A percentile compares a stretch with the other conserved stretches of the same genome.
Conservation (phyloP, 768 basidiomycete genomes). For the Candolleomyces aberdarensis region DNA sequence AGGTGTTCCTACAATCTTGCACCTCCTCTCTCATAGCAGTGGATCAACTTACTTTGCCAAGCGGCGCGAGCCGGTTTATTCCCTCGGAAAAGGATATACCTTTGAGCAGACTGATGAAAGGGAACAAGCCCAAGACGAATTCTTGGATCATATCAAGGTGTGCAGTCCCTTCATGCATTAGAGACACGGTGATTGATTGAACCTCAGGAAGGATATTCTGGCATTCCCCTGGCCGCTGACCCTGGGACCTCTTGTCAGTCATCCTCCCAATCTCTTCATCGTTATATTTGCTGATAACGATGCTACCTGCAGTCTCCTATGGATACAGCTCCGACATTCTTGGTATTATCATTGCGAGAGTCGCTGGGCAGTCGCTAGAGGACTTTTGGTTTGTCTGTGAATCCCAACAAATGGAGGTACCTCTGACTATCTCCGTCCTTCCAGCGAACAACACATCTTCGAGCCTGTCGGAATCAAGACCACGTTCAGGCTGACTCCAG, state of each 20-base stretch:
- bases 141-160: slow-evolving; percentile 23
- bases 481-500: slow-evolving; percentile 23
- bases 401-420: background rate
- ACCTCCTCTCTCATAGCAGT: slow-evolving; percentile 26
- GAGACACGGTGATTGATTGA: background rate
- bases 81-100: slow-evolving; percentile 10
- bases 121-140: slow-evolving; percentile 14
- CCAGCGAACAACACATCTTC: slow-evolving; percentile 28
- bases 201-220: slow-evolving; percentile 20
- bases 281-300: background rate
- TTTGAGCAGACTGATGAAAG: slow-evolving; percentile 10
- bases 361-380: slow-evolving; percentile 23
- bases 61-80: background rate
- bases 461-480: slow-evolving; percentile 25
- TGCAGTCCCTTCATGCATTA: background rate
- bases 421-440: background rate
- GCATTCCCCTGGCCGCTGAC: slow-evolving; percentile 23
- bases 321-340: slow-evolving; percentile 27
- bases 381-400: slow-evolving; percentile 22
- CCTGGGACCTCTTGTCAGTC: slow-evolving; percentile 25
- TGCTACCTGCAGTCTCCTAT: slow-evolving; percentile 20
- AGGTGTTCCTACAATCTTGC: slow-evolving; percentile 16
- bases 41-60: slow-evolving; percentile 22
- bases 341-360: slow-evolving; percentile 28
- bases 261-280: background rate